Evolutionary conservation across 345 rosid species (phyloP).

Genomic region (Lepidium sativum): DNA sequence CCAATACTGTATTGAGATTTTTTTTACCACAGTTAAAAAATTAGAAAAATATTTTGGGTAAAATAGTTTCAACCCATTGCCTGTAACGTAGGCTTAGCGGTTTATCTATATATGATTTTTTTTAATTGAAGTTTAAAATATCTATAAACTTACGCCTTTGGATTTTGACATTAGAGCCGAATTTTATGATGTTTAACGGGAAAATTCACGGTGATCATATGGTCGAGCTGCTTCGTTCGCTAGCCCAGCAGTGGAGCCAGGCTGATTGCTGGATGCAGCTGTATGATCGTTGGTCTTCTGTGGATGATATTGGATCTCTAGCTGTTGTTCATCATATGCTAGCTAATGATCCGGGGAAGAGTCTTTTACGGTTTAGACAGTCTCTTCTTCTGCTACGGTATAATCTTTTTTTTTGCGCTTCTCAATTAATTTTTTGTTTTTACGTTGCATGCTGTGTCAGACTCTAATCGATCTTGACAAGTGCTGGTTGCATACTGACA

Average conservation of each 20-base stretch:
- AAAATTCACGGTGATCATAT: conserved; percentile 61
- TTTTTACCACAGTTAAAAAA: too few relatives aligned
- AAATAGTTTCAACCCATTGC: too few relatives aligned
- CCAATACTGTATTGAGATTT: too few relatives aligned
- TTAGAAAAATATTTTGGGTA: too few relatives aligned
- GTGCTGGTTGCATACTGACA: conserved; percentile 22
- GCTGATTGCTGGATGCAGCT: conserved; percentile 98
- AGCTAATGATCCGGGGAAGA: conserved; percentile 76
- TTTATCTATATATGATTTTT: too few relatives aligned
- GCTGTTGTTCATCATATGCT: conserved; percentile 93
- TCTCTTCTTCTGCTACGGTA: conserved; percentile 91
- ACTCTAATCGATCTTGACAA: neutral
- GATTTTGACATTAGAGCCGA: conserved; percentile 75
- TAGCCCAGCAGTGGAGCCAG: conserved; percentile 69
- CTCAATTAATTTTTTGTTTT: neutral
- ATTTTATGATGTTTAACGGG: conserved; percentile 66
- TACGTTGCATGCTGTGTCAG: neutral
- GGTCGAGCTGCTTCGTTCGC: conserved; percentile 65
- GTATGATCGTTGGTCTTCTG: conserved; percentile 88
- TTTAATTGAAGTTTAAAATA: too few relatives aligned
- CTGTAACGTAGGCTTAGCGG: too few relatives aligned
- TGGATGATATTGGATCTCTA: conserved; percentile 90
- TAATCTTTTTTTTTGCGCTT: neutral
- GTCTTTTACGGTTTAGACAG: conserved; percentile 81
- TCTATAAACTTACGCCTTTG: too few relatives aligned